phyloP scores from a whole-genome alignment of 108 stramenopile species.

The Chaetoceros muelleri region DNA sequence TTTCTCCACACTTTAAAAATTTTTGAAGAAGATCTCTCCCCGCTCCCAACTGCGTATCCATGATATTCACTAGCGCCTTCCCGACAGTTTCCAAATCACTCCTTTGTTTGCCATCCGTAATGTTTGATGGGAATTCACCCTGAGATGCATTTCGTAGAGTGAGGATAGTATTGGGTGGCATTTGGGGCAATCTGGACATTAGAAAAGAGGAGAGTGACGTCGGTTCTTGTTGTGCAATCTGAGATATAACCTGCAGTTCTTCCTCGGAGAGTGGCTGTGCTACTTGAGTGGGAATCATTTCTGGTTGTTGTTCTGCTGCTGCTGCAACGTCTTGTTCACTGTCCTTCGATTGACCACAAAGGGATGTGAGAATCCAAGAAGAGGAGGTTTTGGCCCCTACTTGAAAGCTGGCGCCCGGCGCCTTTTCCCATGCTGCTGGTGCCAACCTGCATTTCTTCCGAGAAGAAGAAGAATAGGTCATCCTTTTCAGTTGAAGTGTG shows the following conservation, averaged over 20 bases:
- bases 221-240: background rate
- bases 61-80: constrained; percentile 29
- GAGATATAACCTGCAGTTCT: background rate
- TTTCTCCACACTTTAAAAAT: constrained; percentile 62
- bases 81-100: constrained; percentile 17
- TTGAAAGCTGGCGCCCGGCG: too few relatives aligned
- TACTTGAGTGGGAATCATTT: too few relatives aligned
- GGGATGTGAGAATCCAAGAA: too few relatives aligned
- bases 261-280: background rate
- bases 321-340: too few relatives aligned
- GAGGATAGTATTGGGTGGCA: background rate
- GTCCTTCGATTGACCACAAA: too few relatives aligned
- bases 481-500: too few relatives aligned
- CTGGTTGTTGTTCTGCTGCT: too few relatives aligned
- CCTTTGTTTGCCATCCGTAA: background rate
- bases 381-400: too few relatives aligned
- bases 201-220: background rate
- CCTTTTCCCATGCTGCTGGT: too few relatives aligned
- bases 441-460: too few relatives aligned
- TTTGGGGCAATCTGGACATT: background rate
- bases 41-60: constrained; percentile 36
- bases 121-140: background rate
- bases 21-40: constrained; percentile 42
- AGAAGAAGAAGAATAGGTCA: too few relatives aligned
- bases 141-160: constrained; percentile 1